Evolutionary conservation across 495 filamentous ascomycete genomes (phyloP).

Genomic region (Aspergillus carlsbadensis): DNA sequence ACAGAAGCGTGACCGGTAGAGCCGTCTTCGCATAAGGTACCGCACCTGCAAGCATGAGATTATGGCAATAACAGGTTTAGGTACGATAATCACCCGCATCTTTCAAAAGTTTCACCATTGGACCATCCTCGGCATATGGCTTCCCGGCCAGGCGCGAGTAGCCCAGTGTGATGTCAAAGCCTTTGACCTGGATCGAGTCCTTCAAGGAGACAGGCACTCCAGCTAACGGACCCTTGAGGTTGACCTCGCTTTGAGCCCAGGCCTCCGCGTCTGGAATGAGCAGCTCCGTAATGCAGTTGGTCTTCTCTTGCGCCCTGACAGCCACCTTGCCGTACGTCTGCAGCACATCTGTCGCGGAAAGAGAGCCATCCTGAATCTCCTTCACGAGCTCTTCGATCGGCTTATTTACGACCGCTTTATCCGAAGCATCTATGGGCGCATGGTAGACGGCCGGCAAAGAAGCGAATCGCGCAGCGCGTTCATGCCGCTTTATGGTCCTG

Average conservation of each 20-base stretch:
- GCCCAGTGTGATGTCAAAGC: constrained; percentile 84
- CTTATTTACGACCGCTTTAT: constrained; percentile 65
- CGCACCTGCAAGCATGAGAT: constrained; percentile 53
- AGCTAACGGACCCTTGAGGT: constrained; percentile 79
- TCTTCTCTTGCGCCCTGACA: constrained; percentile 78
- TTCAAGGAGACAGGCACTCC: constrained; percentile 90
- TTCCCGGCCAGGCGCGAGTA: constrained; percentile 74
- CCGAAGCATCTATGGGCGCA: constrained; percentile 54
- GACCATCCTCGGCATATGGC: constrained; percentile 63
- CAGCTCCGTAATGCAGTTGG: constrained; percentile 91
- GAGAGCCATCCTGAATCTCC: constrained; percentile 67
- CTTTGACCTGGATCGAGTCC: constrained; percentile 80
- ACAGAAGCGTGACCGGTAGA: constrained; percentile 85
- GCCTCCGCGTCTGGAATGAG: constrained; percentile 75
- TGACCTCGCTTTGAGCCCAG: constrained; percentile 70
- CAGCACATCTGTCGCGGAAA: constrained; percentile 71
- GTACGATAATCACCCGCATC: constrained; percentile 62
- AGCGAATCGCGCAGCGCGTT: constrained; percentile 67
- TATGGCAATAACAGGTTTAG: background rate
- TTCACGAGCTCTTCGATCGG: constrained; percentile 77
- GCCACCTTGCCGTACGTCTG: constrained; percentile 89
- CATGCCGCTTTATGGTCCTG: constrained; percentile 77
- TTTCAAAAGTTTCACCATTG: constrained; percentile 74
- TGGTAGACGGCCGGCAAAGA: constrained; percentile 66
- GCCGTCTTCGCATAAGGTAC: constrained; percentile 96